Conservation (phyloP, 148 eudicot species). For the Rhododendron vialii region DNA sequence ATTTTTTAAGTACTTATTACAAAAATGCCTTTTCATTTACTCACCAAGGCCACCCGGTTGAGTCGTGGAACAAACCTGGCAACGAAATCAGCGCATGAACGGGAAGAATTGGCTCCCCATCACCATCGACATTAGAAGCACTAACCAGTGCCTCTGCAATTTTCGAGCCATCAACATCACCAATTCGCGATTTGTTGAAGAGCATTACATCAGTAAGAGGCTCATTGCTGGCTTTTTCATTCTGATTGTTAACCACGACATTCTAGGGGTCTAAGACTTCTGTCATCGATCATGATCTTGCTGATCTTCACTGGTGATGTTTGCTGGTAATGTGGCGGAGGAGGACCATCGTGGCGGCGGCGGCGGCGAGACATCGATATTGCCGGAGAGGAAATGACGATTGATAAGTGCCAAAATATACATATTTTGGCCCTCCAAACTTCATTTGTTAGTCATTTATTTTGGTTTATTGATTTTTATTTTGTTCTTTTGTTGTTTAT, state of each 20-base stretch:
- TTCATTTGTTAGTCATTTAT: too few species aligned
- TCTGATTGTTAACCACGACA: background rate
- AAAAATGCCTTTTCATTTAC: background rate
- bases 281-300: background rate
- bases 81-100: constrained; percentile 30
- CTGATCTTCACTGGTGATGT: too few species aligned
- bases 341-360: too few species aligned
- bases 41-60: constrained; percentile 71
- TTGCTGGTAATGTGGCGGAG: too few species aligned
- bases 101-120: constrained; percentile 45
- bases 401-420: too few species aligned
- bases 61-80: constrained; percentile 52
- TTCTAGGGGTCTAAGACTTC: background rate
- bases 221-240: background rate
- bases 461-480: too few species aligned
- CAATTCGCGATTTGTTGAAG: background rate
- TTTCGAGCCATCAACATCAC: constrained; percentile 22
- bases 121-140: constrained; percentile 12
- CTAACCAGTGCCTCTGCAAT: constrained; percentile 8
- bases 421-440: too few species aligned
- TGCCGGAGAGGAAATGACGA: too few species aligned
- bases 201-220: background rate
- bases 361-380: too few species aligned
- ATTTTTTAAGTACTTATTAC: too few species aligned
- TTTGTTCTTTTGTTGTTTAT: too few species aligned